Evolutionary conservation across 2,329 filamentous ascomycete species (phyloP).

Genomic region (Fusarium musae): DNA sequence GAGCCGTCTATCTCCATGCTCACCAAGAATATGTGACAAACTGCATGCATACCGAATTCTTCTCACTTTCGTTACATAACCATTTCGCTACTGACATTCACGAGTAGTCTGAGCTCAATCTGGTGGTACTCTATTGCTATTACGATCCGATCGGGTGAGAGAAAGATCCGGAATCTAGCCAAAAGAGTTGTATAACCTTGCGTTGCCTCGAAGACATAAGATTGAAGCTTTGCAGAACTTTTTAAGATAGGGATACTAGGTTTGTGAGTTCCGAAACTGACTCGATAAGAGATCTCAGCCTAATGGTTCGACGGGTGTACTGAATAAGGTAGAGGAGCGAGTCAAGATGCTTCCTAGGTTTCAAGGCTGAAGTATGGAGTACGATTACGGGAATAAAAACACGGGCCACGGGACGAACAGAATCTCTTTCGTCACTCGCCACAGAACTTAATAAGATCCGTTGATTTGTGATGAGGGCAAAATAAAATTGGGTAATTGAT

Average conservation of each 20-base stretch:
- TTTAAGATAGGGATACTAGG: background rate
- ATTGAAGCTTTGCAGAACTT: too few species aligned
- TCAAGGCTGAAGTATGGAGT: conserved; percentile 12
- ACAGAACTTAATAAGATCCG: background rate
- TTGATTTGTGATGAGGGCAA: background rate
- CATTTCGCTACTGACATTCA: background rate
- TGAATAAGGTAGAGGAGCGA: background rate
- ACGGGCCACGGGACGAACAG: background rate
- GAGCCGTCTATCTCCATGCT: background rate
- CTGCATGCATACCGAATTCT: background rate
- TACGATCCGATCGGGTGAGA: background rate
- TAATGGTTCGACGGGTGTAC: background rate
- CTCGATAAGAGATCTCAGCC: background rate
- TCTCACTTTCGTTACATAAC: background rate
- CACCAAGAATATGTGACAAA: background rate
- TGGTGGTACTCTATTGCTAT: background rate
- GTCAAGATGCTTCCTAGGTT: conserved; percentile 11
- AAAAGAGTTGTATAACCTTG: background rate
- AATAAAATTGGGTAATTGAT: conserved; percentile 6
- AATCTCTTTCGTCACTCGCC: background rate
- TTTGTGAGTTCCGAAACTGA: background rate
- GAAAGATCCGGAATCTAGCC: background rate
- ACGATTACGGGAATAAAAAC: conserved; percentile 28
- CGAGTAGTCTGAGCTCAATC: background rate
- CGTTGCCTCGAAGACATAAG: background rate